phyloP scores from a whole-genome alignment of 169 alveolate genomes.

The Plasmodium berghei region DNA sequence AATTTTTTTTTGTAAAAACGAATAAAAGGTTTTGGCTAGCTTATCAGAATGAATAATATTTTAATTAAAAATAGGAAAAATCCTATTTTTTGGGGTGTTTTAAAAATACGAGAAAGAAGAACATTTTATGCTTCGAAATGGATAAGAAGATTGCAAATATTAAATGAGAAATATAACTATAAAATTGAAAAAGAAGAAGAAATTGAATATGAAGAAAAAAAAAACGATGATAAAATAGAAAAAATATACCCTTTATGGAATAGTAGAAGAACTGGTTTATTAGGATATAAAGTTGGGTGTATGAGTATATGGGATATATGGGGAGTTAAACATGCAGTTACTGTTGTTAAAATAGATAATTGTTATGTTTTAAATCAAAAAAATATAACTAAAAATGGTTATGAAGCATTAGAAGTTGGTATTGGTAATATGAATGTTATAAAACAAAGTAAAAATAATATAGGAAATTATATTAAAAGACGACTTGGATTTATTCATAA shows the following conservation, averaged over 20 bases:
- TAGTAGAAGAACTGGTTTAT: constrained; percentile 82
- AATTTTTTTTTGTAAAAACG: background rate
- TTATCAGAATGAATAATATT: background rate
- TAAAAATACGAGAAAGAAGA: constrained; percentile 4
- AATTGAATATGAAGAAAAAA: constrained; percentile 70
- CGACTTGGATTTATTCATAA: constrained; percentile 86
- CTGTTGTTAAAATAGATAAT: constrained; percentile 88
- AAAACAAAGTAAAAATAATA: constrained; percentile 85
- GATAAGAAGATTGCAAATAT: constrained; percentile 68
- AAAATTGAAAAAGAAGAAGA: constrained; percentile 43
- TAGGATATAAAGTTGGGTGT: constrained; percentile 91
- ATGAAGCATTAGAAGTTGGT: constrained; percentile 90
- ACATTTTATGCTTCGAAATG: constrained; percentile 73
- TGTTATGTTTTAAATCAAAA: constrained; percentile 87
- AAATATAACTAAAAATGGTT: constrained; percentile 88
- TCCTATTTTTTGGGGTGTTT: background rate
- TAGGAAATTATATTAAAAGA: constrained; percentile 85
- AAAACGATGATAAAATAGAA: constrained; percentile 57
- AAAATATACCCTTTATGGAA: constrained; percentile 67
- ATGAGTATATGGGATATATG: constrained; percentile 92
- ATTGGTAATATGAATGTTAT: constrained; percentile 85
- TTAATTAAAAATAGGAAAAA: background rate
- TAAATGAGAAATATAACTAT: constrained; percentile 71
- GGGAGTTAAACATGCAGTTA: constrained; percentile 91
- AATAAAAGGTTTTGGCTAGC: background rate